A percentile compares a stretch with the other conserved stretches of the same genome.
phyloP scores from a whole-genome alignment of 495 filamentous ascomycete genomes.

The Amphirosellinia nigrospora region DNA sequence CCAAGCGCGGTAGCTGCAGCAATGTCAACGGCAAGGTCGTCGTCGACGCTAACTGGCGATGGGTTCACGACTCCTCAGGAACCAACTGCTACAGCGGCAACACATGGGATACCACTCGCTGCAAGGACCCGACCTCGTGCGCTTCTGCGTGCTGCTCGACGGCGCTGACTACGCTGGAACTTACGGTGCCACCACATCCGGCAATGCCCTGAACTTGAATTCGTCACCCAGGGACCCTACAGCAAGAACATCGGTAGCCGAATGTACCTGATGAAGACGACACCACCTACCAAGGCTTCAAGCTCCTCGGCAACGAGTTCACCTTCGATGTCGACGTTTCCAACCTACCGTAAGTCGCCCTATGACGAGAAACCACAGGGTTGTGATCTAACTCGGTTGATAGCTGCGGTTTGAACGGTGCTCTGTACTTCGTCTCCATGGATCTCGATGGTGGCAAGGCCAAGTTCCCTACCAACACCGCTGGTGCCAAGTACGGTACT shows the following conservation, averaged over 20 bases:
- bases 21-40: slow-evolving; percentile 57
- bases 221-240: slow-evolving; percentile 58
- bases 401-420: slow-evolving; percentile 63
- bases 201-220: slow-evolving; percentile 62
- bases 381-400: slow-evolving; percentile 1
- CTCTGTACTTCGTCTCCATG: slow-evolving; percentile 66
- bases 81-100: slow-evolving; percentile 72
- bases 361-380: neutral
- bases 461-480: slow-evolving; percentile 57
- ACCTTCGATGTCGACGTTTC: slow-evolving; percentile 73
- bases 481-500: slow-evolving; percentile 64
- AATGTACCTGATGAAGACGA: slow-evolving; percentile 66
- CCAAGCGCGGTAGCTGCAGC: slow-evolving; percentile 57
- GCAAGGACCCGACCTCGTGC: slow-evolving; percentile 60
- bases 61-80: slow-evolving; percentile 61
- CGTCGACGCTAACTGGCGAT: slow-evolving; percentile 74
- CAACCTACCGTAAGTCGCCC: slow-evolving; percentile 52
- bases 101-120: slow-evolving; percentile 61
- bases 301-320: slow-evolving; percentile 71
- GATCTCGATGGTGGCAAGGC: slow-evolving; percentile 57
- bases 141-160: slow-evolving; percentile 67
- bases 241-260: slow-evolving; percentile 67
- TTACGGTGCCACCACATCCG: slow-evolving; percentile 65
- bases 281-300: slow-evolving; percentile 65
- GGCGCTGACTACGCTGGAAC: slow-evolving; percentile 66